Conservation (phyloP, 495 filamentous ascomycete genomes). For the Penicillium maclennaniae region DNA sequence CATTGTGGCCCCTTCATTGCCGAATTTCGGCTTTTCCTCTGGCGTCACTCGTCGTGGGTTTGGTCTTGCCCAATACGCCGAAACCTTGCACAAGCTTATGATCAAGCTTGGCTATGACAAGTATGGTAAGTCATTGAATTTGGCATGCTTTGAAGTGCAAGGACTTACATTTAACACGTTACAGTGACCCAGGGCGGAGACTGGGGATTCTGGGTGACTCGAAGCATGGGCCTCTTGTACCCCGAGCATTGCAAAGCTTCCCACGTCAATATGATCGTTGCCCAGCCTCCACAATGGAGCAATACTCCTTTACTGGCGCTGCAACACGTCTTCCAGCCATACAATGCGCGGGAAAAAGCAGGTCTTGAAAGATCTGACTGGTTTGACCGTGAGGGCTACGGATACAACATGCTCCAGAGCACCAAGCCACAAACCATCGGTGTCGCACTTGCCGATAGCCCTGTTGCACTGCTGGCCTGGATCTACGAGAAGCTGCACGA, state of each 20-base stretch:
- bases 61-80: constrained; percentile 57
- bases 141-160: neutral
- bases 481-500: constrained; percentile 68
- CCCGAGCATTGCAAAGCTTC: constrained; percentile 54
- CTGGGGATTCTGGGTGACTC: constrained; percentile 62
- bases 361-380: constrained; percentile 46
- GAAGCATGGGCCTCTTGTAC: constrained; percentile 53
- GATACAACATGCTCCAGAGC: constrained; percentile 52
- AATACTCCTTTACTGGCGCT: constrained; percentile 19
- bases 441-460: constrained; percentile 54
- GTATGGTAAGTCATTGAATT: constrained; percentile 45
- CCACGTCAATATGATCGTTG: constrained; percentile 60
- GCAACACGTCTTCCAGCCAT: constrained; percentile 22
- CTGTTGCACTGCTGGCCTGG: constrained; percentile 60
- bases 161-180: neutral
- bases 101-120: constrained; percentile 57
- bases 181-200: constrained; percentile 62
- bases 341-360: constrained; percentile 29
- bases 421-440: constrained; percentile 65
- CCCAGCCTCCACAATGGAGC: constrained; percentile 28
- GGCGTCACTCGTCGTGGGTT: constrained; percentile 46
- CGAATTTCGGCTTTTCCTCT: constrained; percentile 41
- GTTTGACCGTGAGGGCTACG: constrained; percentile 50
- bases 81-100: constrained; percentile 64
- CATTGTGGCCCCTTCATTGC: constrained; percentile 42